A percentile compares a stretch with the other conserved stretches of the same genome.
Evolutionary conservation across 177 flowering plant species (phyloP).

Genomic region (Tripterygium wilfordii): DNA sequence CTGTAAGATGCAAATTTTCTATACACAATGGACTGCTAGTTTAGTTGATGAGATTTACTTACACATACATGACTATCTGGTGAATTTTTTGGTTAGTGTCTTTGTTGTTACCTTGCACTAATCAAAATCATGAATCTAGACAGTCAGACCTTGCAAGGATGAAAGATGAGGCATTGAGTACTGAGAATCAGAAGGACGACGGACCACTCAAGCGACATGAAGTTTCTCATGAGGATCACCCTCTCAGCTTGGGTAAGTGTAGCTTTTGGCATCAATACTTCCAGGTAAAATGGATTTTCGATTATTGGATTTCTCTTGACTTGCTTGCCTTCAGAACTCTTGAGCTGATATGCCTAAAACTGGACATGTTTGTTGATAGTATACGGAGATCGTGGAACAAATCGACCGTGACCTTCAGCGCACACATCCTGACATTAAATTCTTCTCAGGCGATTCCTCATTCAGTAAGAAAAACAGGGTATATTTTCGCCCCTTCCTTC

Average conservation of each 20-base stretch:
- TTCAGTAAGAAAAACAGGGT: constrained; percentile 46
- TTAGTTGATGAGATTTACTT: background rate
- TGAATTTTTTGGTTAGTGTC: background rate
- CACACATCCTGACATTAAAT: constrained; percentile 59
- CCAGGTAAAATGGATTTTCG: constrained; percentile 34
- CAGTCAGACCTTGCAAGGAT: constrained; percentile 49
- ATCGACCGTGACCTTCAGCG: constrained; percentile 73
- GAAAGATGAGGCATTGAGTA: constrained; percentile 22
- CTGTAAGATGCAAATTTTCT: constrained; percentile 44
- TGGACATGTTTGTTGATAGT: constrained; percentile 22
- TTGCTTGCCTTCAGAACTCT: background rate
- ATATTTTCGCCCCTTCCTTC: background rate
- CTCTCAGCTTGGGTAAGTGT: constrained; percentile 54
- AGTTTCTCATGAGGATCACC: constrained; percentile 61
- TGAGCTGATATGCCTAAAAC: constrained; percentile 4
- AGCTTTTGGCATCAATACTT: constrained; percentile 70
- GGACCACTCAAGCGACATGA: constrained; percentile 48
- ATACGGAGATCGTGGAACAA: constrained; percentile 57
- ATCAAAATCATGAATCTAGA: constrained; percentile 35
- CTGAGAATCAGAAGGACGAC: constrained; percentile 16
- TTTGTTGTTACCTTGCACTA: constrained; percentile 8
- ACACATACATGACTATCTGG: background rate
- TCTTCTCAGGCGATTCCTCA: constrained; percentile 56
- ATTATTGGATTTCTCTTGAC: constrained; percentile 1
- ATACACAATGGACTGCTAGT: constrained; percentile 1